phyloP scores from a whole-genome alignment of 257 asterid genomes.

The Nicotiana obtusifolia region DNA sequence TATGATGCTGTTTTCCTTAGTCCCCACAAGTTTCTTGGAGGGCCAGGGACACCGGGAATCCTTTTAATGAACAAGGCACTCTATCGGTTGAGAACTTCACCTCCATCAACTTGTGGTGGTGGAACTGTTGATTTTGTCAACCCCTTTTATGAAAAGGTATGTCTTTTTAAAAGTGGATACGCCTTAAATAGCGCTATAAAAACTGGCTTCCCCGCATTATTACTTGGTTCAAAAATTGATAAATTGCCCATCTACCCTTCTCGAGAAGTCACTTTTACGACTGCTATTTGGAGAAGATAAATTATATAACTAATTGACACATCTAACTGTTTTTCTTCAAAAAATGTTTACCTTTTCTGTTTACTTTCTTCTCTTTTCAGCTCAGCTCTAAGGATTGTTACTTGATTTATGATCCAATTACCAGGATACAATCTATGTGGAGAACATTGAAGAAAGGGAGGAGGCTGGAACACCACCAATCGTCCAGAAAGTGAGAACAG shows the following conservation, averaged over 20 bases:
- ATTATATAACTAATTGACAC: no score
- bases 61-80: conserved; percentile 37
- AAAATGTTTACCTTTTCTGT: neutral
- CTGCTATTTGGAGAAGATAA: no score
- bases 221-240: no score
- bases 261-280: no score
- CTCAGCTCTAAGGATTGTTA: neutral
- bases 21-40: conserved; percentile 51
- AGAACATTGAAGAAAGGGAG: conserved; percentile 61
- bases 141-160: neutral
- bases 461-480: conserved; percentile 76
- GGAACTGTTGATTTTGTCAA: conserved; percentile 4
- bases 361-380: neutral
- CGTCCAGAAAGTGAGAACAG: conserved; percentile 58
- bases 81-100: conserved; percentile 25
- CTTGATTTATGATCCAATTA: neutral
- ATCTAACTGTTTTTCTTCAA: no score
- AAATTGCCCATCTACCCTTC: no score
- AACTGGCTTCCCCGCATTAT: no score
- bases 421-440: conserved; percentile 55
- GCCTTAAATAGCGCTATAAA: no score
- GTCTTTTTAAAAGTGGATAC: neutral
- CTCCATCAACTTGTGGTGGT: neutral
- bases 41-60: conserved; percentile 52
- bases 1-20: conserved; percentile 48